These are phyloP conservation scores for Trichoderma afroharzianum DNA, from an alignment of 2,329 filamentous ascomycete genomes.

Conservation along the genomic window DNA sequence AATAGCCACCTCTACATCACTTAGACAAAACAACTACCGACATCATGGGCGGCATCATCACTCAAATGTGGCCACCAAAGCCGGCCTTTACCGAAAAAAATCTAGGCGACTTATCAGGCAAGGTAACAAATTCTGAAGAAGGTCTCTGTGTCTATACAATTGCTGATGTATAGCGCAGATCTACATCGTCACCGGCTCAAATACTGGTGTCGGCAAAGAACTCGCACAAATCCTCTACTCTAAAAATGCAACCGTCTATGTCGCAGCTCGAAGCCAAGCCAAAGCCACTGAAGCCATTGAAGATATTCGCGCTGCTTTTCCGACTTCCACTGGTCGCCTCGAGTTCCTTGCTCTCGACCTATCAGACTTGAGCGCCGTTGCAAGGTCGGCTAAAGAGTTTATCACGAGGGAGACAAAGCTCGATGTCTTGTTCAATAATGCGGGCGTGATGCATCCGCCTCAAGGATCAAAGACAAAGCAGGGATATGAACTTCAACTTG, in stretches of 20 bases:
- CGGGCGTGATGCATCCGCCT: constrained; percentile 39
- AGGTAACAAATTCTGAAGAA: constrained; percentile 42
- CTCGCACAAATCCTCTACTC: constrained; percentile 50
- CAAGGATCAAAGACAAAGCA: constrained; percentile 26
- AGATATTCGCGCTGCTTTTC: constrained; percentile 24
- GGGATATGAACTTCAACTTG: constrained; percentile 38
- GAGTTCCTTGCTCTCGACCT: constrained; percentile 42
- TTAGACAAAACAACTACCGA: no score
- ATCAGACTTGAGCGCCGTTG: constrained; percentile 31
- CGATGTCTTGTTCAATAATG: constrained; percentile 42
- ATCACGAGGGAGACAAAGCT: constrained; percentile 26
- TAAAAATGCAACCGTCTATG: constrained; percentile 50
- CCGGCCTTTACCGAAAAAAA: constrained; percentile 47
- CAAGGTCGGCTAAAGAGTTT: constrained; percentile 26
- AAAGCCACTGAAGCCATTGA: constrained; percentile 43
- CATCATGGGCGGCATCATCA: not conserved
- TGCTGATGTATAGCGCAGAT: constrained; percentile 31
- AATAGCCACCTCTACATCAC: not conserved
- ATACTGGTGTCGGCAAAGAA: constrained; percentile 46
- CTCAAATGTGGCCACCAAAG: constrained; percentile 15
- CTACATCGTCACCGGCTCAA: constrained; percentile 46
- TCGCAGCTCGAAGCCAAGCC: constrained; percentile 45
- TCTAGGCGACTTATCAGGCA: constrained; percentile 48
- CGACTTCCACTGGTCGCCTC: constrained; percentile 21
- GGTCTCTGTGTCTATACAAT: fast-evolving